These are phyloP conservation scores for Leccinum truebloodii DNA, from an alignment of 768 basidiomycete genomes.

Conservation along the genomic window DNA sequence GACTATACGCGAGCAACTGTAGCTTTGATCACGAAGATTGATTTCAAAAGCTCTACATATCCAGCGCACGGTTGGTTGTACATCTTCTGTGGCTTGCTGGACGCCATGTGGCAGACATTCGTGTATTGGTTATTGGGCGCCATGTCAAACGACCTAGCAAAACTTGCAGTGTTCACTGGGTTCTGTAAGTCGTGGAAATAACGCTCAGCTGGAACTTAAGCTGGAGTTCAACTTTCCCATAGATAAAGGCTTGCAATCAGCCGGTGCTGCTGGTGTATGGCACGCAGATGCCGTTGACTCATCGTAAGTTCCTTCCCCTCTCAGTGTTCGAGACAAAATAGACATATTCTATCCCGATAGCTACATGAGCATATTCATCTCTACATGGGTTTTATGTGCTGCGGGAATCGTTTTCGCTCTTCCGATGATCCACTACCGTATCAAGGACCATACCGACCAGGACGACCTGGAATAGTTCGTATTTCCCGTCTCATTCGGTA, in stretches of 20 bases:
- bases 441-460: slow-evolving; percentile 57
- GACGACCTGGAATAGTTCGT: slow-evolving; percentile 53
- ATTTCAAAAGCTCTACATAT: slow-evolving; percentile 59
- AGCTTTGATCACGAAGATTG: slow-evolving; percentile 47
- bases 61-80: slow-evolving; percentile 59
- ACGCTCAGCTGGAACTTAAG: not conserved
- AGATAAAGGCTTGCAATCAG: slow-evolving; percentile 78
- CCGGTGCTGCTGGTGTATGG: slow-evolving; percentile 74
- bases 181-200: slow-evolving; percentile 59
- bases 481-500: not conserved
- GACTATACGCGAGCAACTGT: slow-evolving; percentile 59
- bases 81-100: slow-evolving; percentile 72
- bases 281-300: slow-evolving; percentile 60
- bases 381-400: slow-evolving; percentile 72
- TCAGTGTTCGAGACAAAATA: not conserved
- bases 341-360: slow-evolving; percentile 19
- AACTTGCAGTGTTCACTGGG: slow-evolving; percentile 75
- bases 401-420: slow-evolving; percentile 65
- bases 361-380: slow-evolving; percentile 72
- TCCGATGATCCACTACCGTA: slow-evolving; percentile 73
- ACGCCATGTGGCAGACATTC: slow-evolving; percentile 84
- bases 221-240: slow-evolving; percentile 5
- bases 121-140: slow-evolving; percentile 85
- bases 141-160: slow-evolving; percentile 81
- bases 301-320: slow-evolving; percentile 49